Base-by-base conservation (phyloP, 2,329 filamentous ascomycete genomes). In the Scedosporium minutisporum region DNA sequence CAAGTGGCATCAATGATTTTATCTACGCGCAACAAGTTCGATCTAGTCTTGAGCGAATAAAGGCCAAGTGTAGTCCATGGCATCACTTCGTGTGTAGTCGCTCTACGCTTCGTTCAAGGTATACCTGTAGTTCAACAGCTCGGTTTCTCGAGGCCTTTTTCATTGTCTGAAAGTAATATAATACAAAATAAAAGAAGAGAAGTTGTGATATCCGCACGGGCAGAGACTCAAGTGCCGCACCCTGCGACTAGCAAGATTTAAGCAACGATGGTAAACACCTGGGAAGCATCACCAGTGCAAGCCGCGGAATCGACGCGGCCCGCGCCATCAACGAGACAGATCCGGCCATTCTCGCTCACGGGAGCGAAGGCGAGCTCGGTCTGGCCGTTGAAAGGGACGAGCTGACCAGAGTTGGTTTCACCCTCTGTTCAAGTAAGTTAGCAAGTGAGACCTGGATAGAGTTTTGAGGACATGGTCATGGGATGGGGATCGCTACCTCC, bases 371-470 rank as follows among this genome's bases (percentile, higher is more conserved):
- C 70, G 44, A 84, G 75, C 44, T 62, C 63, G 63, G 71, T 74
- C 2, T 70, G 71, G 1, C 75, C 77, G 3, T 71, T 73, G 63
- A 80, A 83, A 1, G 77, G 77, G 64, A 82, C 76, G 6, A 83
- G 70, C 67, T 84, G 82, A 25, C 76, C 78, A 16, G 71, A 72
- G 48, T 81, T 76, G 14, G 79, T 82, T 46, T 72, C 67, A 23
- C 80, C 79, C 51, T 71, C 78, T 58, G 55, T 7, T 58, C 33
- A 33, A 38, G 55, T 38, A n/a, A 79, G 53, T 59, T 44, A 61
- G 51, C 21, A 42, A 58, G 62, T 70, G 61, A 69, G 64, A 23
- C 63, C 60, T 9, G 6, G 33, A 7, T 33, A 27, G 42, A 62
- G 57, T 16, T 16, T 38, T 6, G 14, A 29, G 14, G 33, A 10